A percentile compares a stretch with the other conserved stretches of the same genome.
Evolutionary conservation across 768 basidiomycete genomes (phyloP).

Genomic region (Termitomyces sp.): DNA sequence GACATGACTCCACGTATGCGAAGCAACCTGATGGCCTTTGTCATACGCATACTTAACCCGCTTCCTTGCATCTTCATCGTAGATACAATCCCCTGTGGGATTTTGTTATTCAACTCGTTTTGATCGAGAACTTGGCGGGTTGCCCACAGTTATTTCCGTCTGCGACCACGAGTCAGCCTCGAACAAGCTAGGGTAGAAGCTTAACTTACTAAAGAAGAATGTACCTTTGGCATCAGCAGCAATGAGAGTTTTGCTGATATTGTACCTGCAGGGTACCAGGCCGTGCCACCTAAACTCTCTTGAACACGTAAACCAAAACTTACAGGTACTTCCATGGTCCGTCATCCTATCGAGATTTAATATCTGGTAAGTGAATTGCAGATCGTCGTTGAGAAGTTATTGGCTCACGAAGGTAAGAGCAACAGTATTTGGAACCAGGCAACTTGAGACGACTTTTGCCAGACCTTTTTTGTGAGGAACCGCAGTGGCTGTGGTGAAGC

Average conservation of each 20-base stretch:
- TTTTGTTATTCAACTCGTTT: neutral
- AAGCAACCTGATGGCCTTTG: conserved; percentile 36
- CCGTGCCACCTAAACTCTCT: neutral
- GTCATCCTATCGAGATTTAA: conserved; percentile 12
- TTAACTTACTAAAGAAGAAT: conserved; percentile 20
- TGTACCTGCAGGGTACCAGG: conserved; percentile 6
- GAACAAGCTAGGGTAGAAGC: neutral
- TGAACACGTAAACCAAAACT: neutral
- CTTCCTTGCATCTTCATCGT: conserved; percentile 17
- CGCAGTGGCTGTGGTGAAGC: neutral
- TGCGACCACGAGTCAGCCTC: neutral
- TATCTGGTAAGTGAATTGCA: neutral
- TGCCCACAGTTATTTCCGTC: conserved; percentile 34
- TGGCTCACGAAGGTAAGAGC: conserved; percentile 29
- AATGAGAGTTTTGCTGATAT: conserved; percentile 22
- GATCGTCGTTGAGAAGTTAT: neutral
- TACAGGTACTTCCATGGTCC: conserved; percentile 14
- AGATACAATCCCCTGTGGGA: conserved; percentile 31
- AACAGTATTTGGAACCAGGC: conserved; percentile 24
- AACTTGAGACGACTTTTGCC: conserved; percentile 25
- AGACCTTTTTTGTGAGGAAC: conserved; percentile 9
- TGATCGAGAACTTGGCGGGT: neutral
- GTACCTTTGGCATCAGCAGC: conserved; percentile 32
- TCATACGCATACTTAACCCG: conserved; percentile 30
- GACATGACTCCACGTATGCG: conserved; percentile 40